Percentiles rank a stretch among this genome's conserved stretches.
phyloP scores from a whole-genome alignment of 495 filamentous ascomycete species.

The Talaromyces nanjingensis region DNA sequence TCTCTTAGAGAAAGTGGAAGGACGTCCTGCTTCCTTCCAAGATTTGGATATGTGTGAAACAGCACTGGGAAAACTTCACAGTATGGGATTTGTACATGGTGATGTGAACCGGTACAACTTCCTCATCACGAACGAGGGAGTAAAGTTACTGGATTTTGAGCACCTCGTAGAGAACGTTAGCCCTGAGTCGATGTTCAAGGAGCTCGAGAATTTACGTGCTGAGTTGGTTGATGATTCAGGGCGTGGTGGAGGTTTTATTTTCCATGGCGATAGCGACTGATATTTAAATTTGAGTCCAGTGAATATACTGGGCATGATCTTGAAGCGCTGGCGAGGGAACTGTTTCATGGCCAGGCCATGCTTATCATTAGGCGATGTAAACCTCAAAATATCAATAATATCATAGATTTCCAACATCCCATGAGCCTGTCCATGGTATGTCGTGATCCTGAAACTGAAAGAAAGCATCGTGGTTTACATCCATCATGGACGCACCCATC shows the following conservation, averaged over 20 bases:
- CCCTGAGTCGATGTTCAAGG: slow-evolving; percentile 6
- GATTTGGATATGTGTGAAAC: slow-evolving; percentile 20
- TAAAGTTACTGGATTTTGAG: slow-evolving; percentile 11
- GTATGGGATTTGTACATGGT: slow-evolving; percentile 10
- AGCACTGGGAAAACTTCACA: slow-evolving; percentile 23
- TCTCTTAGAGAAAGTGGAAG: slow-evolving; percentile 26
- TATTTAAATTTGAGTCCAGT: too few species aligned
- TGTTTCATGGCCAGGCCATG: too few species aligned
- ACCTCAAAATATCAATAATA: neutral
- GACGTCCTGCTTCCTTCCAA: slow-evolving; percentile 18
- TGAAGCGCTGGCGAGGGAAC: too few species aligned
- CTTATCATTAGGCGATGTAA: neutral
- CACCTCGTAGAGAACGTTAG: neutral
- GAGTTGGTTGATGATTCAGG: slow-evolving; percentile 11
- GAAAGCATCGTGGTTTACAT: slow-evolving; percentile 22
- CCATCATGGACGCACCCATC: slow-evolving; percentile 29
- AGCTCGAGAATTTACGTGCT: slow-evolving; percentile 3
- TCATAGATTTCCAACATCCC: slow-evolving; percentile 20
- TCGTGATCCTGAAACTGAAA: slow-evolving; percentile 24
- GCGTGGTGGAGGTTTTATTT: slow-evolving; percentile 12
- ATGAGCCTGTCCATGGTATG: slow-evolving; percentile 19
- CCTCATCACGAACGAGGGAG: slow-evolving; percentile 8
- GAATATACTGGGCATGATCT: too few species aligned
- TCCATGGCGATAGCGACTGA: neutral
- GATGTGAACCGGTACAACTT: slow-evolving; percentile 15